A percentile compares a stretch with the other conserved stretches of the same genome.
Conservation (phyloP, 495 filamentous ascomycete species). For the Friedmanniomyces endolithicus region DNA sequence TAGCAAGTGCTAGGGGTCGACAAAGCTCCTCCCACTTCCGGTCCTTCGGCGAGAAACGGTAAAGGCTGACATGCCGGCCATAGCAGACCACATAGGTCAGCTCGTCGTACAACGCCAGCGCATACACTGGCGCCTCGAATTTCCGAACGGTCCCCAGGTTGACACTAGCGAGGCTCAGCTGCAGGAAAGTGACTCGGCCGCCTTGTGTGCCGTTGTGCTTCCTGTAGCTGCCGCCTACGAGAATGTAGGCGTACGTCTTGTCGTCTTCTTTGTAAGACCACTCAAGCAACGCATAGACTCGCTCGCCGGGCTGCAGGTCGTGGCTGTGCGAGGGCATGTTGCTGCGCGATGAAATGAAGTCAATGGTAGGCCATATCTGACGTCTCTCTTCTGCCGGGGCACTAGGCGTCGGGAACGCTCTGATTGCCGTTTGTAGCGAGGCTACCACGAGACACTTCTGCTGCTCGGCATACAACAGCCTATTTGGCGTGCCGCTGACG, state of each 20-base stretch:
- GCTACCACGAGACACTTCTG: slow-evolving; percentile 43
- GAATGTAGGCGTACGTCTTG: slow-evolving; percentile 17
- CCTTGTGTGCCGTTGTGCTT: slow-evolving; percentile 1
- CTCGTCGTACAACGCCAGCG: slow-evolving; percentile 14
- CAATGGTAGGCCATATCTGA: slow-evolving; percentile 13
- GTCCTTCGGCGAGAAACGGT: slow-evolving; percentile 6
- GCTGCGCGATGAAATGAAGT: slow-evolving; percentile 7
- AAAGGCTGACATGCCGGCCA: slow-evolving; percentile 10
- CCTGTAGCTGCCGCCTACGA: slow-evolving; percentile 11
- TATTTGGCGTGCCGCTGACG: slow-evolving; percentile 39
- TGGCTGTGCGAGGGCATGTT: neutral
- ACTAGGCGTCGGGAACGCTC: slow-evolving; percentile 26
- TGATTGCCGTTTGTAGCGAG: slow-evolving; percentile 31
- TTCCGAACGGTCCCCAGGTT: neutral
- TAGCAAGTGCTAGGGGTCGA: slow-evolving; percentile 18
- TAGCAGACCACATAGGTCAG: slow-evolving; percentile 13
- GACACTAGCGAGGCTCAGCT: slow-evolving; percentile 6
- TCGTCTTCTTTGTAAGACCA: slow-evolving; percentile 14
- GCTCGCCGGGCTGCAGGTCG: slow-evolving; percentile 17
- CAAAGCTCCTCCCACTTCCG: slow-evolving; percentile 13
- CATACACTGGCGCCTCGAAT: slow-evolving; percentile 17
- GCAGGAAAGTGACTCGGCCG: slow-evolving; percentile 14
- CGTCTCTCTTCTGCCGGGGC: slow-evolving; percentile 9
- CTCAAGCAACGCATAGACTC: slow-evolving; percentile 15
- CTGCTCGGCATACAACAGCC: slow-evolving; percentile 40